phyloP scores from a whole-genome alignment of 768 basidiomycete species.

The Sistotremastrum suecicum region DNA sequence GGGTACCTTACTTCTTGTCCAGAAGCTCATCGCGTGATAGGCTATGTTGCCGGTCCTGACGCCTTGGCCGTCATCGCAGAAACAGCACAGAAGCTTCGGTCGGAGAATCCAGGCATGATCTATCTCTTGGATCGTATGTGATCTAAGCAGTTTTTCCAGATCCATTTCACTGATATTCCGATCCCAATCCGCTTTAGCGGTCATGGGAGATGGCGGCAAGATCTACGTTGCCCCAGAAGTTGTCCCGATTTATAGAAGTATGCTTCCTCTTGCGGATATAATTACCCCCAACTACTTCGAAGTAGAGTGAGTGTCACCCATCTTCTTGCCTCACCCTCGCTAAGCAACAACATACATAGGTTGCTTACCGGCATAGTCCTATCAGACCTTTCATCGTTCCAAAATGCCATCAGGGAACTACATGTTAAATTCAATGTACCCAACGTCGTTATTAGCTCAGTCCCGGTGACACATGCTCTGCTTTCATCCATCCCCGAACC shows the following conservation, averaged over 20 bases:
- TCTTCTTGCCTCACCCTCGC: background rate
- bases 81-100: constrained; percentile 46
- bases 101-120: constrained; percentile 42
- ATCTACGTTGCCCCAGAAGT: constrained; percentile 84
- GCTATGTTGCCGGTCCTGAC: constrained; percentile 81
- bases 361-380: constrained; percentile 62
- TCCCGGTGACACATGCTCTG: constrained; percentile 36
- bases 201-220: constrained; percentile 83
- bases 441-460: constrained; percentile 85
- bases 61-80: constrained; percentile 53
- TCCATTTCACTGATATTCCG: background rate
- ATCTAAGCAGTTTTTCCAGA: background rate
- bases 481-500: constrained; percentile 39
- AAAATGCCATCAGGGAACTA: constrained; percentile 51
- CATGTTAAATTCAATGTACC: constrained; percentile 68
- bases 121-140: constrained; percentile 87
- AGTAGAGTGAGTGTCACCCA: constrained; percentile 54
- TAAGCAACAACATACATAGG: constrained; percentile 24
- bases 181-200: constrained; percentile 37
- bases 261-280: constrained; percentile 75
- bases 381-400: constrained; percentile 50
- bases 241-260: constrained; percentile 69
- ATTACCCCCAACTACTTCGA: constrained; percentile 99
- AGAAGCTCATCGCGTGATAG: constrained; percentile 21
- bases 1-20: background rate